Conservation (phyloP, 202 grass and related monocot genomes). For the Carex arenaria region DNA sequence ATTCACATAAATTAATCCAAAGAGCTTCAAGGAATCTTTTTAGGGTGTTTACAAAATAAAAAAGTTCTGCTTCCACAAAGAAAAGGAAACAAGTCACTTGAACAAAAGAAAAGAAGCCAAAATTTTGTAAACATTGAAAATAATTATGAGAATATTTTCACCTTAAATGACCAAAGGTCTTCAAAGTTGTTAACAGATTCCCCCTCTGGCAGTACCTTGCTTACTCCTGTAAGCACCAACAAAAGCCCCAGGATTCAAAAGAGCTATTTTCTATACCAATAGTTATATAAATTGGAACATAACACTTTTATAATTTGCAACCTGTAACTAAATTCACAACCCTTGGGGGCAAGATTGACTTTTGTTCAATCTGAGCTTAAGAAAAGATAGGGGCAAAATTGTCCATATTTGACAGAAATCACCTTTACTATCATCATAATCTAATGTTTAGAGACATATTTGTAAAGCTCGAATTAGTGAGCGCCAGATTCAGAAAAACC, state of each 20-base stretch:
- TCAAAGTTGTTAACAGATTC: slow-evolving; percentile 51
- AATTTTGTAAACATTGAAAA: not conserved
- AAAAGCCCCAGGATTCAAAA: slow-evolving; percentile 11
- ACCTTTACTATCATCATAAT: not conserved
- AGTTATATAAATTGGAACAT: slow-evolving; percentile 14
- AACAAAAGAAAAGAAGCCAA: not conserved
- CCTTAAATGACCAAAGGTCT: slow-evolving; percentile 71
- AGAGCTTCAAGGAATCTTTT: not conserved
- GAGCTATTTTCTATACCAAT: not conserved
- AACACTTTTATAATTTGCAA: not conserved
- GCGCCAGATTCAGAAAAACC: not conserved
- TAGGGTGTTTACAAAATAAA: not conserved
- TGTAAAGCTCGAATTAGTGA: not conserved
- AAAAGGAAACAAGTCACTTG: not conserved
- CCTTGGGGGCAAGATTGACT: not conserved
- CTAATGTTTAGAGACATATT: not conserved
- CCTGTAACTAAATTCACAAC: not conserved
- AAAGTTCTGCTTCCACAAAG: not conserved
- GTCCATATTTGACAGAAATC: not conserved
- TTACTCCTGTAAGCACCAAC: slow-evolving; percentile 42
- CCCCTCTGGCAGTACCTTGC: slow-evolving; percentile 46
- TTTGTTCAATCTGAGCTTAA: not conserved
- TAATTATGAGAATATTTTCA: slow-evolving; percentile 25
- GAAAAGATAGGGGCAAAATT: not conserved
- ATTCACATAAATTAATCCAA: not conserved